Conservation (phyloP, 768 basidiomycete species). For the Candolleomyces efflorescens region DNA sequence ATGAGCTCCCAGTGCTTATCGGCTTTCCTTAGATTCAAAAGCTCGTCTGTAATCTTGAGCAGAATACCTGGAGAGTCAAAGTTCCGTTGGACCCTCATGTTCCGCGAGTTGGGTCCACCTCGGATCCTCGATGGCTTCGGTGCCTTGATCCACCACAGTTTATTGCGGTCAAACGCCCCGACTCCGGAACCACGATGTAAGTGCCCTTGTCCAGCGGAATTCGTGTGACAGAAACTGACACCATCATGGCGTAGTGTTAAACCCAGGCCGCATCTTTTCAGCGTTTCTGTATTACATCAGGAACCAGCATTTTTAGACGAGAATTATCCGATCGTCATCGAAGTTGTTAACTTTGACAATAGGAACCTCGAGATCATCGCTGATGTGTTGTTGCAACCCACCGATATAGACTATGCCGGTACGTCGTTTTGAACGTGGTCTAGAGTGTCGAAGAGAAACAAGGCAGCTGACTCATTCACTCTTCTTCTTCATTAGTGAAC, state of each 20-base stretch:
- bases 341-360: conserved; percentile 69
- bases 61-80: conserved; percentile 65
- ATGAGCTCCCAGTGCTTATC: conserved; percentile 1
- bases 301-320: conserved; percentile 80
- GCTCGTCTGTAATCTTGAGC: conserved; percentile 47
- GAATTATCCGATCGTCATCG: conserved; percentile 66
- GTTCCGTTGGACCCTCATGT: conserved; percentile 48
- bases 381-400: conserved; percentile 78
- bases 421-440: conserved; percentile 17
- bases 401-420: conserved; percentile 73
- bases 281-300: conserved; percentile 52
- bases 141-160: conserved; percentile 51
- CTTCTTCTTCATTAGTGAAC: conserved; percentile 42
- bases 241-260: conserved; percentile 42
- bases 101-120: conserved; percentile 28
- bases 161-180: conserved; percentile 44
- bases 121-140: conserved; percentile 50
- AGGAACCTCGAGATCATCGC: conserved; percentile 63
- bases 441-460: background rate
- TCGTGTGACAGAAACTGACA: conserved; percentile 1
- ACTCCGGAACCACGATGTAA: conserved; percentile 45
- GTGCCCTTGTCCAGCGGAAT: conserved; percentile 17
- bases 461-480: background rate
- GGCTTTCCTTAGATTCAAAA: conserved; percentile 39
- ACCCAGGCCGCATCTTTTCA: conserved; percentile 56